Evolutionary conservation across 164 flowering plant species (phyloP), one percentile per base, ranked within the genome.

Genomic region (Vitis rotundifolia): DNA sequence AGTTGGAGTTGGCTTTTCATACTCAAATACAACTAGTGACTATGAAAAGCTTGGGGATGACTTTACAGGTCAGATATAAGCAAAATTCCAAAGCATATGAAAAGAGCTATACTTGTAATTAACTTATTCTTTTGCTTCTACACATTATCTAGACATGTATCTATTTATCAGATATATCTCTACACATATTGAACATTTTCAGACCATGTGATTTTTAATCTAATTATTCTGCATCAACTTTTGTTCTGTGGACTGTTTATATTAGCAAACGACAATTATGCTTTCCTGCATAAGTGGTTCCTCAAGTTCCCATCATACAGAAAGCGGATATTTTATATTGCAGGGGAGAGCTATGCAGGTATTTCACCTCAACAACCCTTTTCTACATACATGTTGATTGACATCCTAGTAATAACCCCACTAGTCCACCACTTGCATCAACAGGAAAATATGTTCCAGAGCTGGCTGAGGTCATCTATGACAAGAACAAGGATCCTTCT

Each of bases 281-380:
- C 71, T 22, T 95, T 95, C 79, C 84, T 95, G 66, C 94, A 83
- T 62, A 87, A 89, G 54, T 95, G 98, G 98, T 91, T 91, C 81
- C 69, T 78, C 74, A 88, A 84, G 84, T 95, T 93, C 67, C 98
- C 99, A 22, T 72, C 83, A 2, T 93, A 90, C 61, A 79, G 81
- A 76, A 82, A 60, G 2, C 74, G 82, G 4, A 71, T 66, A 5
- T 89, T 95, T 73, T 95, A 89, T 63, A 86, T 95, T 58, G 96
- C 99, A 7, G 99, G 99, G 63, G 98, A 95, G 77, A 95, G 99
- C 82, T 93, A 95, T 80, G 99, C 97, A 79, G 99, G 99, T 91
- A 83, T 18, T 2, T 68, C 28, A 62, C 11, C 55, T 37, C 44
- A 37, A 37, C 44, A 37, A 37, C 7, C 44, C 12, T 19, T 56